These are phyloP conservation scores for Yamadazyma siamensis DNA, from an alignment of 1,139 yeast genomes.

Conservation along the genomic window DNA sequence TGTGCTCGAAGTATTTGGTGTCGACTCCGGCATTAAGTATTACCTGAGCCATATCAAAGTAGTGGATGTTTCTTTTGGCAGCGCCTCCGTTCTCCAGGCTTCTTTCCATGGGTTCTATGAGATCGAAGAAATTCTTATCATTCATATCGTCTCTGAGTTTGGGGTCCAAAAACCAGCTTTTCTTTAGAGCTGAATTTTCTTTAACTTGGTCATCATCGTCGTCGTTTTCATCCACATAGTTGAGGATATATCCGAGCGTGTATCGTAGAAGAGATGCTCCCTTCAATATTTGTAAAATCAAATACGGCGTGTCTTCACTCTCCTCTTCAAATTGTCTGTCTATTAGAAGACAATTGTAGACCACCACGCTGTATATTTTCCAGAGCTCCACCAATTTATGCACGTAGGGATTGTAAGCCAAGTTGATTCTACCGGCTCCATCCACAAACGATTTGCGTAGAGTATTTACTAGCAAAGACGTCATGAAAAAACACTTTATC, in stretches of 20 bases:
- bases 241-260: conserved; percentile 57
- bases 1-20: conserved; percentile 12
- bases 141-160: conserved; percentile 1
- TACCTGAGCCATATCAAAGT: conserved; percentile 7
- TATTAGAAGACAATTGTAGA: conserved; percentile 57
- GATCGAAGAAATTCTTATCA: conserved; percentile 24
- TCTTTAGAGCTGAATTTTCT: not conserved
- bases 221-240: conserved; percentile 15
- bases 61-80: conserved; percentile 4
- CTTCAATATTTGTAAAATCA: conserved; percentile 50
- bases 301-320: conserved; percentile 40
- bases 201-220: not conserved
- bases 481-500: conserved; percentile 25
- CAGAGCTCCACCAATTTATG: conserved; percentile 54
- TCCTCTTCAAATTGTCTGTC: conserved; percentile 58
- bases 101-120: conserved; percentile 62
- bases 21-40: conserved; percentile 4
- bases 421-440: conserved; percentile 27
- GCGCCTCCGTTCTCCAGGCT: conserved; percentile 55
- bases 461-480: conserved; percentile 47
- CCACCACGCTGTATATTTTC: conserved; percentile 60
- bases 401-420: conserved; percentile 58
- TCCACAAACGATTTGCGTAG: conserved; percentile 49
- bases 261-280: conserved; percentile 65
- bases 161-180: conserved; percentile 1